phyloP scores from a whole-genome alignment of 257 asterid genomes.

The Fraxinus anomala region DNA sequence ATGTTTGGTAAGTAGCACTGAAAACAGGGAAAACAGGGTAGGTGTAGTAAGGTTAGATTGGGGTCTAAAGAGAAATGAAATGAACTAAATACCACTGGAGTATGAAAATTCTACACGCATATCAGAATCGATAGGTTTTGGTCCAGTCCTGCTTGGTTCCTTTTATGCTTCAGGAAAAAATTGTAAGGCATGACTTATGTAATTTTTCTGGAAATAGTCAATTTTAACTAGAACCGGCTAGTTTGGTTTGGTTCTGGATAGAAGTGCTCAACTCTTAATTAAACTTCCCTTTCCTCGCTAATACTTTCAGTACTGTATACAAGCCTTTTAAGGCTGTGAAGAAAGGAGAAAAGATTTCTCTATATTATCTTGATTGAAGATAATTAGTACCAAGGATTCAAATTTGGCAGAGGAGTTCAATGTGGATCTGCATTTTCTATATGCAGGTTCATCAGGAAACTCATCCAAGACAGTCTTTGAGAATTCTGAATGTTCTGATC shows the following conservation, averaged over 20 bases:
- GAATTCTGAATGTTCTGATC: slow-evolving; percentile 44
- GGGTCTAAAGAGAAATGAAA: background rate
- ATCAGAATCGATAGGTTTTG: background rate
- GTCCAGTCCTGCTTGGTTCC: background rate
- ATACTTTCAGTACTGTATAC: background rate
- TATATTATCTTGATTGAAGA: background rate
- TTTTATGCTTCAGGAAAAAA: too few relatives aligned
- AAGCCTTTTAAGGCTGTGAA: background rate
- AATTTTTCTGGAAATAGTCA: too few relatives aligned
- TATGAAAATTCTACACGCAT: too few relatives aligned
- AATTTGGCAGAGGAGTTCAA: slow-evolving; percentile 54
- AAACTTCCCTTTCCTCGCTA: background rate
- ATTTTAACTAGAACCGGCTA: too few relatives aligned
- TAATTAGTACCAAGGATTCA: slow-evolving; percentile 54
- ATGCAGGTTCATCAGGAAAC: slow-evolving; percentile 70
- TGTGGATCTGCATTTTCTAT: slow-evolving; percentile 52
- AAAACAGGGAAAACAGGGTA: too few relatives aligned
- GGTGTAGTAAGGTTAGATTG: too few relatives aligned
- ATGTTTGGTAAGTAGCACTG: too few relatives aligned
- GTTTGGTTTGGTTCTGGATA: background rate
- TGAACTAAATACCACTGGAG: background rate
- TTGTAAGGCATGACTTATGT: too few relatives aligned
- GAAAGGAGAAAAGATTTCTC: background rate
- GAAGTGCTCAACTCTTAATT: background rate
- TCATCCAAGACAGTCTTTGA: slow-evolving; percentile 54